Evolutionary conservation across 768 basidiomycete species (phyloP), one percentile per base, ranked within the genome.

Genomic region (Sarcodon aspratus): DNA sequence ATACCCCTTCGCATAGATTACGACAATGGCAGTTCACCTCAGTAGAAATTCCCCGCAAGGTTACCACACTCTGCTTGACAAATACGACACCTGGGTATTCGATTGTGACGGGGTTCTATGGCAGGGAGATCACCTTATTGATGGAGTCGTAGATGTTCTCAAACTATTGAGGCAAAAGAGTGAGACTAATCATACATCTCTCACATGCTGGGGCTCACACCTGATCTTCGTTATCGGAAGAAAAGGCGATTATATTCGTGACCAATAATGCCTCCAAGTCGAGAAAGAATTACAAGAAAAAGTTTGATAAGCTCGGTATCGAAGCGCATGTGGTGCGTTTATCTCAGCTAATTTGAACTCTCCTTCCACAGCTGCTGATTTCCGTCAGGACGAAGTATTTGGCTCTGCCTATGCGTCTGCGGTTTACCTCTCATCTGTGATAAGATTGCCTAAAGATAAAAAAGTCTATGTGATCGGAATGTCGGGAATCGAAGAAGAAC

Each of bases 231-330:
- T 18, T 6, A 18, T 44, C 35, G 54, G 47, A 49, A 91, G 91
- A 74, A 60, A 97, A 90, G 73, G 74, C 78, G 51, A 69, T 96
- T 33, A 66, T 97, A 9, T 98, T 98, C 60, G 93, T 96, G 46
- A 97, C 94, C 13, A 99, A 99, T 69, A 99, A 98, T 62, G 94
- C 95, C 43, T 89, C 84, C 48, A 95, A 97, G 68, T 95, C 92
- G 6, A 72, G 96, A 53, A 78, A 68, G 61, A 82, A 68, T 62
- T 94, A 94, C 77, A 93, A 90, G 71, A 68, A 67, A 42, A 95
- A 94, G 65, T 96, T 99, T 61, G 91, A 97, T 65, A 73, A 80
- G 58, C 76, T 98, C 47, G 92, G 88, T 36, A 74, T 97, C 34
- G 73, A 91, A 61, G 90, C 82, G 33, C 73, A 82, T 60, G 82